Conservation (phyloP, 345 rosid species). For the Laguncularia racemosa region DNA sequence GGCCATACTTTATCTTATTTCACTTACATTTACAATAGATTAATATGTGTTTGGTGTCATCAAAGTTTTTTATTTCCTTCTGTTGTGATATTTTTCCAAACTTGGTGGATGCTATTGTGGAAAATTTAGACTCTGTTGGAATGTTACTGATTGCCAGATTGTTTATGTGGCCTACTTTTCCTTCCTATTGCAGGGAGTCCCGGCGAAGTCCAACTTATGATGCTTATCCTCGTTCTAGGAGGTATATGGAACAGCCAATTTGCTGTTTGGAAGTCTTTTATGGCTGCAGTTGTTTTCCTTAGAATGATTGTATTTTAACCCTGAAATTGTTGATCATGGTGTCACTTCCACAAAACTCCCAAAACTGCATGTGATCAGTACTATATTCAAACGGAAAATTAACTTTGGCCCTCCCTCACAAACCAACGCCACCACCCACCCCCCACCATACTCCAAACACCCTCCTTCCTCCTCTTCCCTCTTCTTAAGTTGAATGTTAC, state of each 20-base stretch:
- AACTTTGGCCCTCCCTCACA: too few species aligned
- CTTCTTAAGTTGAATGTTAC: neutral
- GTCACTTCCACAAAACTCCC: too few species aligned
- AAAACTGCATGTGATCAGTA: too few species aligned
- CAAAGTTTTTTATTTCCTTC: too few species aligned
- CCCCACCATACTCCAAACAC: too few species aligned
- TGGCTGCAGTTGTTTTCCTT: neutral
- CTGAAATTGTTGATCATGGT: neutral
- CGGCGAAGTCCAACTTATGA: conserved; percentile 95
- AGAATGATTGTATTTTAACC: neutral
- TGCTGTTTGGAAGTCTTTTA: conserved; percentile 3
- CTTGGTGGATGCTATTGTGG: neutral
- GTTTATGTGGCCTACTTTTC: conserved; percentile 3
- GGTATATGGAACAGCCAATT: conserved; percentile 28
- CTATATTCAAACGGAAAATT: too few species aligned
- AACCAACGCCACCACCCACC: too few species aligned
- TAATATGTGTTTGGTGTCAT: neutral
- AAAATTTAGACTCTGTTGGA: neutral
- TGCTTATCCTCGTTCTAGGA: conserved; percentile 81
- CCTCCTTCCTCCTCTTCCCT: too few species aligned
- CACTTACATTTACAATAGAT: neutral
- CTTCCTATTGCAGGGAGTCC: conserved; percentile 44
- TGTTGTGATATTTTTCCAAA: too few species aligned
- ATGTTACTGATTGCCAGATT: neutral
- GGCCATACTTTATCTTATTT: neutral